Evolutionary conservation across 208 protist species (phyloP).

Genomic region (Trypanosoma theileri): DNA sequence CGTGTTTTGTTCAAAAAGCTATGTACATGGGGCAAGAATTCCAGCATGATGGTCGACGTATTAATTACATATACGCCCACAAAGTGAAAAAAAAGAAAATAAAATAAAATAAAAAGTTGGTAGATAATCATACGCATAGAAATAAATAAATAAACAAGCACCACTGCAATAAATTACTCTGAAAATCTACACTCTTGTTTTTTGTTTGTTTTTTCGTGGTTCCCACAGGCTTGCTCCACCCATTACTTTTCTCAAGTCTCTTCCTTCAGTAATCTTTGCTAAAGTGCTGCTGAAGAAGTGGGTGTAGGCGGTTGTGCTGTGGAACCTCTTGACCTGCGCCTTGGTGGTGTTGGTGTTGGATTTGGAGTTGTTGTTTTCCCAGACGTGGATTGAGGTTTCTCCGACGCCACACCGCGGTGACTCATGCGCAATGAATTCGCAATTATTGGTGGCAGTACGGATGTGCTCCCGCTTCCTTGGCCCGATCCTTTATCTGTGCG

Average conservation of each 20-base stretch:
- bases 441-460: constrained; percentile 8
- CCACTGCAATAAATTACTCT: too few species aligned
- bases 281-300: not conserved
- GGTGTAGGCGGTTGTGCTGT: too few species aligned
- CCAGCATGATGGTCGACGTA: too few species aligned
- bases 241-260: not conserved
- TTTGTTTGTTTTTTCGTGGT: too few species aligned
- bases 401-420: too few species aligned
- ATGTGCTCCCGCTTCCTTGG: not conserved
- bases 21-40: constrained; percentile 1
- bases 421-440: not conserved
- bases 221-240: too few species aligned
- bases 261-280: not conserved
- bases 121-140: constrained; percentile 9
- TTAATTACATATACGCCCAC: too few species aligned
- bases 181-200: too few species aligned
- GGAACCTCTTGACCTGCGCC: not conserved
- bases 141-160: too few species aligned
- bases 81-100: not conserved
- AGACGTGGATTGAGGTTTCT: not conserved
- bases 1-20: not conserved
- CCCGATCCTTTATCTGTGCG: not conserved
- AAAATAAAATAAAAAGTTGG: not conserved
- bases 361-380: not conserved
- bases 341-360: constrained; percentile 12